Evolutionary conservation across 441 rosid species (phyloP).

Genomic region (Erodium moschatum): DNA sequence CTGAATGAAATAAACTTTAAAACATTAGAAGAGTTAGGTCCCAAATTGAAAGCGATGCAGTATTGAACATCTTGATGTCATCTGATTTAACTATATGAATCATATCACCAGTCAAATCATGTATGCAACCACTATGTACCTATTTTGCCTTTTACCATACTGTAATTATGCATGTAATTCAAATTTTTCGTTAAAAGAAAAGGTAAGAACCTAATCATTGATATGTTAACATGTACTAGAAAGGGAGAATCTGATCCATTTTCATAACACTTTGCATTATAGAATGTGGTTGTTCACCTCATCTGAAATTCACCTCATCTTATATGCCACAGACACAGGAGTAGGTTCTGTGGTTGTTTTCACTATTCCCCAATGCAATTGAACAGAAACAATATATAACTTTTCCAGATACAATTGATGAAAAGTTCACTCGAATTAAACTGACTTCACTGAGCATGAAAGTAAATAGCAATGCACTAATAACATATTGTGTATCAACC

Average conservation of each 20-base stretch:
- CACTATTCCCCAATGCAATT: neutral
- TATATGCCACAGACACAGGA: neutral
- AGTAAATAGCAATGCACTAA: neutral
- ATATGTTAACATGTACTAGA: neutral
- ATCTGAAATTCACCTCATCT: neutral
- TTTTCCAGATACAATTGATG: neutral
- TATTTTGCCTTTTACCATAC: neutral
- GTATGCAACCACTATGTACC: neutral
- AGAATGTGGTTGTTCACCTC: too few species aligned
- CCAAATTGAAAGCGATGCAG: neutral
- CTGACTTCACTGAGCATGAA: neutral
- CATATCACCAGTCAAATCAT: neutral
- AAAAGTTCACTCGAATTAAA: neutral
- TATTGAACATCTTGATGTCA: neutral
- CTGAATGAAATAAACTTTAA: conserved; percentile 27
- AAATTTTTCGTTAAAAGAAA: neutral
- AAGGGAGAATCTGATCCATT: neutral
- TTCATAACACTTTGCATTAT: neutral
- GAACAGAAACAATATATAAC: neutral
- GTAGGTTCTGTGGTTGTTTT: neutral
- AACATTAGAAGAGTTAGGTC: neutral
- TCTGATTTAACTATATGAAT: neutral
- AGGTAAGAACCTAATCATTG: neutral
- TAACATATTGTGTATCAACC: neutral
- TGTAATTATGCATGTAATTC: neutral